Evolutionary conservation across 140 eudicot genomes (phyloP).

Genomic region (Anethum foeniculum): DNA sequence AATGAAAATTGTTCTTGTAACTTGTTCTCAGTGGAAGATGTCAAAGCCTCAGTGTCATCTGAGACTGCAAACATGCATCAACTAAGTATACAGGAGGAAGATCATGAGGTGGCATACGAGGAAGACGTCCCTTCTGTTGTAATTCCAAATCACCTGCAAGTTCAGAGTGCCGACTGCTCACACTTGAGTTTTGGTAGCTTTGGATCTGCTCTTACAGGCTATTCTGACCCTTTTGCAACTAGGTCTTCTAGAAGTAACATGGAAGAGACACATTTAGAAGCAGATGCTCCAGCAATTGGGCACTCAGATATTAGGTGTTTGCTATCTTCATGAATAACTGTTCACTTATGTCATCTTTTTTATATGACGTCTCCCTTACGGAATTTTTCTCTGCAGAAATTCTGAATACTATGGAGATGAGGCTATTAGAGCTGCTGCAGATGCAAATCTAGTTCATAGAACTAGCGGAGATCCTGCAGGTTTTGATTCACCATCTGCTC

Average conservation of each 20-base stretch:
- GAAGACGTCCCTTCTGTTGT: constrained; percentile 74
- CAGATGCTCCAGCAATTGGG: constrained; percentile 44
- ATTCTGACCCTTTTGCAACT: constrained; percentile 51
- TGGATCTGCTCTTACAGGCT: constrained; percentile 45
- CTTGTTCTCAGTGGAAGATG: constrained; percentile 45
- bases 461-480: constrained; percentile 35
- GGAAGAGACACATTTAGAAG: constrained; percentile 52
- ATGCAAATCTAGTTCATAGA: constrained; percentile 46
- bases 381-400: constrained; percentile 38
- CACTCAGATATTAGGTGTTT: constrained; percentile 57
- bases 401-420: constrained; percentile 69
- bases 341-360: background rate
- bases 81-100: constrained; percentile 57
- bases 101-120: constrained; percentile 37
- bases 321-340: background rate
- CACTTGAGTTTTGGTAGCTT: constrained; percentile 97
- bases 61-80: constrained; percentile 69
- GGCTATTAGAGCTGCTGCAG: constrained; percentile 44
- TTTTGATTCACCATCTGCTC: constrained; percentile 61
- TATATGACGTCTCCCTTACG: background rate
- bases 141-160: constrained; percentile 88
- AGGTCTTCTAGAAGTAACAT: constrained; percentile 32
- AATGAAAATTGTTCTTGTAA: background rate
- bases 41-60: constrained; percentile 52
- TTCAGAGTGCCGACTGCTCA: constrained; percentile 73